A percentile compares a stretch with the other conserved stretches of the same genome.
These are phyloP conservation scores for Brettanomyces custersianus DNA, from an alignment of 805 yeast genomes.

Conservation along the genomic window DNA sequence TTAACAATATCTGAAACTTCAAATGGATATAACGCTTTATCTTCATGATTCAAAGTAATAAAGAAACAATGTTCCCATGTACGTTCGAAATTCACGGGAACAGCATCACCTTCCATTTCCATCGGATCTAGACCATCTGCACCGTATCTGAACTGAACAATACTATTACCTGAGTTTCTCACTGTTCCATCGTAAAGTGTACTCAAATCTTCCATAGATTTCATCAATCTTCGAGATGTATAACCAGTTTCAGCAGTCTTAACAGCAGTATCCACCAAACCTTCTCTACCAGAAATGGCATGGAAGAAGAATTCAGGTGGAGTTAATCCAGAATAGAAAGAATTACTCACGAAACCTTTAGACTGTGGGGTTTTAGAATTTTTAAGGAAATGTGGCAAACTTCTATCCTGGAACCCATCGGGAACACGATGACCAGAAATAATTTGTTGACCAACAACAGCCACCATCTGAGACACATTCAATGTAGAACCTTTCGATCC, in stretches of 20 bases:
- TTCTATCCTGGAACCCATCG: slow-evolving; percentile 98
- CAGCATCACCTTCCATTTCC: slow-evolving; percentile 99
- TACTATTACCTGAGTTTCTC: slow-evolving; percentile 90
- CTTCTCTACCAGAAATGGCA: slow-evolving; percentile 99
- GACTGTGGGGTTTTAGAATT: slow-evolving; percentile 96
- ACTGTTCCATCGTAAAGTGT: slow-evolving; percentile 91
- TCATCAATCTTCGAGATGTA: slow-evolving; percentile 85
- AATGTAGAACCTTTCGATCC: slow-evolving; percentile 98
- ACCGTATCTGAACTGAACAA: slow-evolving; percentile 96
- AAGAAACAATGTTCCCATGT: slow-evolving; percentile 91
- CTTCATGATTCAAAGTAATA: slow-evolving; percentile 52
- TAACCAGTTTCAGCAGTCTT: slow-evolving; percentile 99
- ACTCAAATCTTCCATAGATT: slow-evolving; percentile 87
- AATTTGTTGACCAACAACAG: slow-evolving; percentile 98
- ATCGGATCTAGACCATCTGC: slow-evolving; percentile 98
- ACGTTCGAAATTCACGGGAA: slow-evolving; percentile 86
- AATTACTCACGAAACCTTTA: slow-evolving; percentile 94
- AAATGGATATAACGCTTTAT: slow-evolving; percentile 57
- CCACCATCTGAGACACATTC: slow-evolving; percentile 99
- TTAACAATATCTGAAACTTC: slow-evolving; percentile 52
- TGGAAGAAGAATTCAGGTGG: slow-evolving; percentile 98
- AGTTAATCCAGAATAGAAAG: slow-evolving; percentile 85
- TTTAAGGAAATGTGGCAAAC: slow-evolving; percentile 93
- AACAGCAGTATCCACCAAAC: slow-evolving; percentile 98
- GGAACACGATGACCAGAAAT: slow-evolving; percentile 98